Conservation (phyloP, 2,329 filamentous ascomycete genomes). For the Diaporthe aspalathi region DNA sequence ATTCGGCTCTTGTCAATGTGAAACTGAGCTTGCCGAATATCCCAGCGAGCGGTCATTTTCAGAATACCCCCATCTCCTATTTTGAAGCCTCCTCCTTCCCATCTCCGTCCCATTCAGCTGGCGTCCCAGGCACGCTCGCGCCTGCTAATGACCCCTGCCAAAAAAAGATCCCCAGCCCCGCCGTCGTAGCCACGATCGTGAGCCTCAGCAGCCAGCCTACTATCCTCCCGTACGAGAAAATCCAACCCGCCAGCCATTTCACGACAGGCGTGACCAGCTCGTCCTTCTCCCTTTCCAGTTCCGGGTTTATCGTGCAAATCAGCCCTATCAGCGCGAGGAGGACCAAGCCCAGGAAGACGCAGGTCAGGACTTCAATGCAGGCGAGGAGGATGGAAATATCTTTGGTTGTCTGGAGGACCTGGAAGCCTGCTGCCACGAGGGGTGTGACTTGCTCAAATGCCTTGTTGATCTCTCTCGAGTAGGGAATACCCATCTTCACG, state of each 20-base stretch:
- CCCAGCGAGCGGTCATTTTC: too few species aligned
- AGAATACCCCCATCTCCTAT: not conserved
- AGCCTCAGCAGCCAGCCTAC: conserved; percentile 30
- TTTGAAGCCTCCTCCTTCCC: not conserved
- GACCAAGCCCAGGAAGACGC: conserved; percentile 31
- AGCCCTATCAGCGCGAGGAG: conserved; percentile 35
- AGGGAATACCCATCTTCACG: conserved; percentile 37
- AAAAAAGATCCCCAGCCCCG: conserved; percentile 31
- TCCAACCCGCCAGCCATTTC: conserved; percentile 36
- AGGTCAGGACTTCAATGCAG: conserved; percentile 37
- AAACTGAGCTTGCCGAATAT: not conserved
- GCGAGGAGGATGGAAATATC: conserved; percentile 39
- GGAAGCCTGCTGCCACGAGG: conserved; percentile 37
- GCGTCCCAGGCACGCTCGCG: conserved; percentile 29
- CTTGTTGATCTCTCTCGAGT: conserved; percentile 36
- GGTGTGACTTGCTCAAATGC: conserved; percentile 38
- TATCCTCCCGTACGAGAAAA: conserved; percentile 33
- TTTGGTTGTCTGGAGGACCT: conserved; percentile 39
- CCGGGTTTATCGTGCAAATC: conserved; percentile 35
- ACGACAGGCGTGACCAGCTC: conserved; percentile 36
- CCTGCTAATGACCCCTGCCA: conserved; percentile 34
- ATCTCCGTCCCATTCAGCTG: conserved; percentile 12
- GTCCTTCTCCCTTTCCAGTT: conserved; percentile 27
- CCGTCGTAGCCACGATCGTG: conserved; percentile 12
- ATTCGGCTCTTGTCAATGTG: too few species aligned